Percentiles rank a stretch among this genome's conserved stretches.
Evolutionary conservation across 768 basidiomycete genomes (phyloP).

Genomic region (Lactarius indigo): DNA sequence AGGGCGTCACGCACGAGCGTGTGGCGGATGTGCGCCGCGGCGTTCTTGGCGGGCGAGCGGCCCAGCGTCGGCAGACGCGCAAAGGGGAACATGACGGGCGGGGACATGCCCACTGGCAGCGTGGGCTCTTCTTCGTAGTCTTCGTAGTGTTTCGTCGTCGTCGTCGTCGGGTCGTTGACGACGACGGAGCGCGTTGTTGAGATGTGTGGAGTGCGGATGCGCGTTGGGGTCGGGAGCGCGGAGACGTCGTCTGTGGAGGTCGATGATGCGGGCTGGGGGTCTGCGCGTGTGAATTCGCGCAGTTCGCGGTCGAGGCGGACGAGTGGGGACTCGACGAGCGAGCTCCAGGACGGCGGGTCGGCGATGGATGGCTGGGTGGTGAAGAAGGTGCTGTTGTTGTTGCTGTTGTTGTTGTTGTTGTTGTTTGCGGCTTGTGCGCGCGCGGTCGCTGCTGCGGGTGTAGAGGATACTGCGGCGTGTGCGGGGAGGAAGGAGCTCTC

Average conservation of each 20-base stretch:
- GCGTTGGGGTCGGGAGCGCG: slow-evolving; percentile 49
- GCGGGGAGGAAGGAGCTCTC: slow-evolving; percentile 75
- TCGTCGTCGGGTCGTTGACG: slow-evolving; percentile 38
- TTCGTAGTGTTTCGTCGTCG: slow-evolving; percentile 32
- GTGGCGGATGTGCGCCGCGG: slow-evolving; percentile 62
- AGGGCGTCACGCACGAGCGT: slow-evolving; percentile 52
- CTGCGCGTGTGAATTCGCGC: slow-evolving; percentile 49
- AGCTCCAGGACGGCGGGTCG: slow-evolving; percentile 66
- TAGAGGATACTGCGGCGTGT: slow-evolving; percentile 72
- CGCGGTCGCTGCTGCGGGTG: slow-evolving; percentile 49
- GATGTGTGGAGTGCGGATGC: slow-evolving; percentile 65
- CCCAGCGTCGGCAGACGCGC: slow-evolving; percentile 37
- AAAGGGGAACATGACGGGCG: slow-evolving; percentile 45
- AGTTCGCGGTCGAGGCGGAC: slow-evolving; percentile 62
- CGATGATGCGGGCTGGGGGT: slow-evolving; percentile 29
- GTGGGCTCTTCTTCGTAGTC: slow-evolving; percentile 47
- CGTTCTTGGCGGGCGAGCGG: slow-evolving; percentile 69
- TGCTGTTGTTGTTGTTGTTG: too few species aligned
- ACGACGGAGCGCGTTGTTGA: slow-evolving; percentile 44
- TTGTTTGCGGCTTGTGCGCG: not conserved
- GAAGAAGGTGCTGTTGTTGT: slow-evolving; percentile 9
- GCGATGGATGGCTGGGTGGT: slow-evolving; percentile 5
- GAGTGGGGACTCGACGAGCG: slow-evolving; percentile 71
- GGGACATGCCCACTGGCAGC: slow-evolving; percentile 55
- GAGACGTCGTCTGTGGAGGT: not conserved